Conservation (phyloP, 805 yeast species). For the Dipodascus albidus region DNA sequence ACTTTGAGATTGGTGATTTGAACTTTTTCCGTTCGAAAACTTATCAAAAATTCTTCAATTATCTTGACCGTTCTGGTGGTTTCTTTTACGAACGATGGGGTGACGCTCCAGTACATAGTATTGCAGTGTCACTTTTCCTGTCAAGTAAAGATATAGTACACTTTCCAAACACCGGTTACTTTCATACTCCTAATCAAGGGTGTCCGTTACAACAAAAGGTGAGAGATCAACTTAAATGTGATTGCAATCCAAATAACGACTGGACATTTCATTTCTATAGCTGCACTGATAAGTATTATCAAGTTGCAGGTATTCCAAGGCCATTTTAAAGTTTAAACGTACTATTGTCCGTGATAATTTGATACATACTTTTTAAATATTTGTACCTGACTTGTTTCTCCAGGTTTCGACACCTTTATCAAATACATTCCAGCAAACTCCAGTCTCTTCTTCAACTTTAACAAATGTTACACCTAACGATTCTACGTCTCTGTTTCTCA, state of each 20-base stretch:
- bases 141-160: constrained; percentile 52
- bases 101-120: constrained; percentile 81
- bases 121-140: constrained; percentile 64
- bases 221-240: constrained; percentile 37
- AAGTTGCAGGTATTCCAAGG: background rate
- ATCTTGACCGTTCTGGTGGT: constrained; percentile 60
- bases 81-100: constrained; percentile 92
- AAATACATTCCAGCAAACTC: constrained; percentile 46
- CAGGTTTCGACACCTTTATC: constrained; percentile 24
- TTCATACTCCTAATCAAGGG: constrained; percentile 59
- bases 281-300: constrained; percentile 13
- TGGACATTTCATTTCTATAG: constrained; percentile 27
- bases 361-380: too few relatives aligned
- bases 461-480: constrained; percentile 59
- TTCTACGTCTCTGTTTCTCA: constrained; percentile 66
- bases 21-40: constrained; percentile 65
- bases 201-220: constrained; percentile 52
- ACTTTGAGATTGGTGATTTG: constrained; percentile 77
- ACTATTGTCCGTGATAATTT: too few relatives aligned
- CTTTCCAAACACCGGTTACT: constrained; percentile 73
- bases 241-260: constrained; percentile 29
- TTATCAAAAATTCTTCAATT: constrained; percentile 50
- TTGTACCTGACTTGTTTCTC: background rate
- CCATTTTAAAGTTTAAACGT: too few relatives aligned
- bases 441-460: constrained; percentile 46